Conservation (phyloP, 1,284 basidiomycete genomes). For the Leucoagaricus sp. region DNA sequence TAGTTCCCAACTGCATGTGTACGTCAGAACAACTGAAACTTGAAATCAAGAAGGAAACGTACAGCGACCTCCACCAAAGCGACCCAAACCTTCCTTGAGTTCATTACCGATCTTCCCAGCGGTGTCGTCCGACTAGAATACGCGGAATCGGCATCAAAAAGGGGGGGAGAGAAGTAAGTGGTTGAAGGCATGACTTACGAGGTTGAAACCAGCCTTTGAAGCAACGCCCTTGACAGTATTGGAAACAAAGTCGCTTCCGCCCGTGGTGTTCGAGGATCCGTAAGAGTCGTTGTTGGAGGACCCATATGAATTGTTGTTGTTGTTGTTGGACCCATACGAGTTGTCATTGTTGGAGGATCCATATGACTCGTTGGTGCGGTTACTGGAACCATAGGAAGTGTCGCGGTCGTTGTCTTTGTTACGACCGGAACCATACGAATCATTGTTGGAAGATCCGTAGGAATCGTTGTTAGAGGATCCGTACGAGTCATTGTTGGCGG, state of each 20-base stretch:
- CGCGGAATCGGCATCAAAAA: neutral
- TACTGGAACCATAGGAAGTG: neutral
- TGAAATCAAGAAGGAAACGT: neutral
- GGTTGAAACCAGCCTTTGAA: constrained; percentile 44
- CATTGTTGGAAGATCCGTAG: constrained; percentile 18
- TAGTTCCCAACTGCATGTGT: constrained; percentile 6
- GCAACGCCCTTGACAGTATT: constrained; percentile 44
- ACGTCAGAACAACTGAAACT: neutral
- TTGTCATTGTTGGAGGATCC: constrained; percentile 16
- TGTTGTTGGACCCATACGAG: constrained; percentile 11
- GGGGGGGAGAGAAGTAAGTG: neutral
- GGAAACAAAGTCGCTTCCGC: neutral
- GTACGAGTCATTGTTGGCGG: constrained; percentile 18
- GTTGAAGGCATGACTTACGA: constrained; percentile 37
- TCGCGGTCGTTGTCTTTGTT: constrained; percentile 9
- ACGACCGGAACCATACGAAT: constrained; percentile 19
- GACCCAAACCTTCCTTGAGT: constrained; percentile 34
- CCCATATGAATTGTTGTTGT: constrained; percentile 20
- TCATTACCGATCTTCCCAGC: constrained; percentile 37
- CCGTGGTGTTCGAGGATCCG: constrained; percentile 11
- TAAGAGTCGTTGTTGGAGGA: constrained; percentile 11
- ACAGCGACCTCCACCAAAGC: constrained; percentile 9
- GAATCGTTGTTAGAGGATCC: constrained; percentile 19
- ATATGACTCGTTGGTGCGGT: constrained; percentile 12
- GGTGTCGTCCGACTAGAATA: constrained; percentile 29